These are phyloP conservation scores for Coemansia sp. DNA, from an alignment of 192 early-diverging fungal species.

Conservation along the genomic window DNA sequence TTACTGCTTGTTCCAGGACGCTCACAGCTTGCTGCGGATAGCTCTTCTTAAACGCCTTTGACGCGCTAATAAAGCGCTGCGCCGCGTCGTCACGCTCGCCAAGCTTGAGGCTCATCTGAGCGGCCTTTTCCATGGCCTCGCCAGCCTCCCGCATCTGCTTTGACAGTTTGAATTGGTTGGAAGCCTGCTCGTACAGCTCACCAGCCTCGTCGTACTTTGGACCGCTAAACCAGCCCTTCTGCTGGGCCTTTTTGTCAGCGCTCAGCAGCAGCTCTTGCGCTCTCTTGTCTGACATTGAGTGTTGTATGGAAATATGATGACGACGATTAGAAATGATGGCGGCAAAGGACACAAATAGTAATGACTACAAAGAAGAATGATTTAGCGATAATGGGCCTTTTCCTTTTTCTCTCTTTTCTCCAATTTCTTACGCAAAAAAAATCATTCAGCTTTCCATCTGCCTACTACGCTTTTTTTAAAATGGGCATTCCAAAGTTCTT, in stretches of 20 bases:
- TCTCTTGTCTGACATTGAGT: constrained; percentile 36
- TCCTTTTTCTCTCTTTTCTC: neutral
- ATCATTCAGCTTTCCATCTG: neutral
- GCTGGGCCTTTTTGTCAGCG: constrained; percentile 68
- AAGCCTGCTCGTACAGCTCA: constrained; percentile 88
- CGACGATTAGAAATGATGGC: neutral
- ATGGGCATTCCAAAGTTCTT: constrained; percentile 96
- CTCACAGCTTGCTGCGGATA: constrained; percentile 76
- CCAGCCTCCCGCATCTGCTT: constrained; percentile 93
- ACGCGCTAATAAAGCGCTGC: constrained; percentile 75
- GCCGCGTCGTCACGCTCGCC: constrained; percentile 86
- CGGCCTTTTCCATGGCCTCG: constrained; percentile 85
- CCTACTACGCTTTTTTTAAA: neutral
- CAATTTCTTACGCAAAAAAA: no score
- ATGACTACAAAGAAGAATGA: neutral
- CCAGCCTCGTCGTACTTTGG: constrained; percentile 94
- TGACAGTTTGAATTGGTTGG: constrained; percentile 88
- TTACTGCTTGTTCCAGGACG: constrained; percentile 73
- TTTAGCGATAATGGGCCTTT: no score
- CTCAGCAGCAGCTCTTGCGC: constrained; percentile 57
- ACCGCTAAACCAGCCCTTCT: constrained; percentile 65
- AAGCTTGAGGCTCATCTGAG: constrained; percentile 69
- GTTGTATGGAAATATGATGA: neutral
- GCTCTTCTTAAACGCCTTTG: constrained; percentile 86
- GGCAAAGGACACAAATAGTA: neutral